phyloP scores from a whole-genome alignment of 2,329 filamentous ascomycete species.

The Neofusicoccum kwambonambiense region DNA sequence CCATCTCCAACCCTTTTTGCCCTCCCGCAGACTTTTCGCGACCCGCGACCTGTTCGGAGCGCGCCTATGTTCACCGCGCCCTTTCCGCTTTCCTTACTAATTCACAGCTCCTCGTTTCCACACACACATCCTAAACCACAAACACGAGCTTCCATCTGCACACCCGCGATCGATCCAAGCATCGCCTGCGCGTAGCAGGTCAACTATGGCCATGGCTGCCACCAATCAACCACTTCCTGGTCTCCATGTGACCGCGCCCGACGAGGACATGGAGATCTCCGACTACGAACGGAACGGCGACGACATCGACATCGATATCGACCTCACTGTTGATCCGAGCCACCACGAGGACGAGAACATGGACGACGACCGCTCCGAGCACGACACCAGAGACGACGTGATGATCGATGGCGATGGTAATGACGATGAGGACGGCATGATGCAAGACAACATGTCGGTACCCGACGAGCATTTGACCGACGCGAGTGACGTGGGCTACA shows the following conservation, averaged over 20 bases:
- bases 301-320: slow-evolving; percentile 62
- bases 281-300: slow-evolving; percentile 45
- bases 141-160: background rate
- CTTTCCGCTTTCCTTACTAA: slow-evolving; percentile 14
- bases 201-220: slow-evolving; percentile 19
- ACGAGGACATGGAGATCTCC: slow-evolving; percentile 58
- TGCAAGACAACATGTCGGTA: slow-evolving; percentile 18
- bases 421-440: slow-evolving; percentile 18
- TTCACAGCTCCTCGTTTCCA: slow-evolving; percentile 7
- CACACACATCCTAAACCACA: background rate
- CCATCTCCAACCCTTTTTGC: background rate
- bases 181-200: background rate
- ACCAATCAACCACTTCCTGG: slow-evolving; percentile 19
- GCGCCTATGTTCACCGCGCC: slow-evolving; percentile 5
- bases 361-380: slow-evolving; percentile 47
- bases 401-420: slow-evolving; percentile 36
- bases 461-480: slow-evolving; percentile 23
- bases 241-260: slow-evolving; percentile 37
- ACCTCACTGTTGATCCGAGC: slow-evolving; percentile 39
- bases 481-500: slow-evolving; percentile 18
- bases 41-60: background rate
- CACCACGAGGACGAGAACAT: slow-evolving; percentile 52
- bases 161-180: background rate
- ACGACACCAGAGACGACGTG: slow-evolving; percentile 33
- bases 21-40: background rate